A percentile compares a stretch with the other conserved stretches of the same genome.
Evolutionary conservation across 2,329 filamentous ascomycete species (phyloP).

Genomic region (Colletotrichum sp.): DNA sequence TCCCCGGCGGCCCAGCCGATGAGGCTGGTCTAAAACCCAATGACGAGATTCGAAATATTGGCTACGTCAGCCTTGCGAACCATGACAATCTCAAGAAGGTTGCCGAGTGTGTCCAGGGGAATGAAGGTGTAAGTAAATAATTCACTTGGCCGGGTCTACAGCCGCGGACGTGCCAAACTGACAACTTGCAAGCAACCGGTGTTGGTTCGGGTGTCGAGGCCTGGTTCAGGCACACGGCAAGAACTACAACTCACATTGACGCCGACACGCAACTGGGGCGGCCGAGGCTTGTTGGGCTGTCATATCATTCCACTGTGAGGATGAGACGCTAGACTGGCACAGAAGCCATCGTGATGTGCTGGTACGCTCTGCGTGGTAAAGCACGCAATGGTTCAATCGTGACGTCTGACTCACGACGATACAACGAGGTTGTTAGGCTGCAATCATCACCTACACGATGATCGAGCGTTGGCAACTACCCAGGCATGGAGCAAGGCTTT

Average conservation of each 20-base stretch:
- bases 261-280: conserved; percentile 86
- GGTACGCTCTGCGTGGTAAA: not conserved
- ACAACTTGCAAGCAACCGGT: conserved; percentile 64
- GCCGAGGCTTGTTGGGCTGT: conserved; percentile 86
- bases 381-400: not conserved
- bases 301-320: conserved; percentile 80
- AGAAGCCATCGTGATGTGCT: not conserved
- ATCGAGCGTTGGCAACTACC: not conserved
- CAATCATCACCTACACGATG: not conserved
- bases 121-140: conserved; percentile 75
- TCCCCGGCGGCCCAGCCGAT: conserved; percentile 79
- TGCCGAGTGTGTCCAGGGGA: conserved; percentile 87
- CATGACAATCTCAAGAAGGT: conserved; percentile 87
- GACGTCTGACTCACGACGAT: not conserved
- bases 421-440: not conserved
- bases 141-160: not conserved
- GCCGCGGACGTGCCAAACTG: conserved; percentile 22
- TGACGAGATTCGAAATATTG: conserved; percentile 85
- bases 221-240: conserved; percentile 45
- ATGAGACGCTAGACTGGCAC: not conserved
- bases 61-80: conserved; percentile 81
- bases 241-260: conserved; percentile 75
- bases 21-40: conserved; percentile 79
- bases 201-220: conserved; percentile 68
- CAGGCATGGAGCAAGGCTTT: not conserved